These are phyloP conservation scores for Lavandula angustifolia DNA, from an alignment of 257 asterid genomes.

Conservation along the genomic window DNA sequence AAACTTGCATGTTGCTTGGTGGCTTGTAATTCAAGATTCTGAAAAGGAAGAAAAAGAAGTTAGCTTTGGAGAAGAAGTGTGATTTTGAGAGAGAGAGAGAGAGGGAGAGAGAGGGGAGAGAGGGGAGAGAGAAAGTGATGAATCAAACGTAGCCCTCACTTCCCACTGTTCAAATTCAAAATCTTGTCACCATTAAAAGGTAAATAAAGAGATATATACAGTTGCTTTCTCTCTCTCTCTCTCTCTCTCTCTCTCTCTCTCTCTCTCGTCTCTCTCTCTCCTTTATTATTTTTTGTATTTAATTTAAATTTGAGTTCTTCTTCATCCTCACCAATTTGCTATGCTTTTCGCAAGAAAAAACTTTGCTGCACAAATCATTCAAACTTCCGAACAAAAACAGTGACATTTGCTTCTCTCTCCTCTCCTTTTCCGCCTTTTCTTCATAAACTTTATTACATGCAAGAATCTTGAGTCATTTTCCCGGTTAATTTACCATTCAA, in stretches of 20 bases:
- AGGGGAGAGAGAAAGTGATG: slow-evolving; percentile 43
- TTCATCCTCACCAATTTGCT: background rate
- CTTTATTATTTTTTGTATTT: background rate
- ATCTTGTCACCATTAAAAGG: slow-evolving; percentile 48
- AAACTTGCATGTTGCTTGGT: no score
- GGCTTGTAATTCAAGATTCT: slow-evolving; percentile 39
- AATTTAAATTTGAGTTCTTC: background rate
- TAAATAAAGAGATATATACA: slow-evolving; percentile 33
- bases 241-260: no score
- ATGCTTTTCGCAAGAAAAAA: slow-evolving; percentile 8
- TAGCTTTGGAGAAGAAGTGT: slow-evolving; percentile 27
- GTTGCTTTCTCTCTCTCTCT: slow-evolving; percentile 63
- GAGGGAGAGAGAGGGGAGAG: slow-evolving; percentile 32
- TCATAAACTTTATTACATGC: background rate
- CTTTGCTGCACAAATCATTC: slow-evolving; percentile 21
- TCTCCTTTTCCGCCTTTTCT: no score
- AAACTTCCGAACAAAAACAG: no score
- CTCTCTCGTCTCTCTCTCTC: no score
- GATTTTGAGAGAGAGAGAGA: background rate
- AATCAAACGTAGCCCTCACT: slow-evolving; percentile 47
- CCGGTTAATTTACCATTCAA: slow-evolving; percentile 46
- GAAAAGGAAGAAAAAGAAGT: slow-evolving; percentile 14
- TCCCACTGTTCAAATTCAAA: slow-evolving; percentile 68
- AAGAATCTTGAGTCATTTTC: slow-evolving; percentile 33
- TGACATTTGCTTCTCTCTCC: no score